These are phyloP conservation scores for Globisporangium recalcitrans DNA, from an alignment of 352 stramenopile genomes.

Conservation along the genomic window DNA sequence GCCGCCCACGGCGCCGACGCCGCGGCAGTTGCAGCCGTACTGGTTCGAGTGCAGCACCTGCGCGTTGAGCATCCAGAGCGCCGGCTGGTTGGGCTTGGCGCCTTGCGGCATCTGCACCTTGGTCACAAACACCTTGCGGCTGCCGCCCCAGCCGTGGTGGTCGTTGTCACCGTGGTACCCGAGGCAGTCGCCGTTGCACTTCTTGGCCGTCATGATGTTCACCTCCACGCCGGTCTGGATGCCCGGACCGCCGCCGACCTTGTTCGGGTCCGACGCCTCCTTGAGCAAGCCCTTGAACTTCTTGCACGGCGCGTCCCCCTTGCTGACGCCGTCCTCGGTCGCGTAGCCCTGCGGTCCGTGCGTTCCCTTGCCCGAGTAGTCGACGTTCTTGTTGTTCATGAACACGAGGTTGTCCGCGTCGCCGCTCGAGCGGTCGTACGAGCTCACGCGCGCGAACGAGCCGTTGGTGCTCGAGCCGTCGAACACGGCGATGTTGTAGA, in stretches of 20 bases:
- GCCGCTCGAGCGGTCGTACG: constrained; percentile 1
- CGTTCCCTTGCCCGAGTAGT: constrained; percentile 15
- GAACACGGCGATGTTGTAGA: constrained; percentile 56
- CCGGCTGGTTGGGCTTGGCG: constrained; percentile 39
- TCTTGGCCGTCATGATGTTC: constrained; percentile 22
- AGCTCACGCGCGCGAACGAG: not conserved
- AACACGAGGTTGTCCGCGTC: constrained; percentile 22
- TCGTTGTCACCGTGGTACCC: constrained; percentile 17
- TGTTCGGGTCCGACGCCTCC: constrained; percentile 18
- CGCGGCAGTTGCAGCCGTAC: constrained; percentile 75
- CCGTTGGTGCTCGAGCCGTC: not conserved
- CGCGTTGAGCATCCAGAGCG: constrained; percentile 74
- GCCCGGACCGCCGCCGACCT: constrained; percentile 12
- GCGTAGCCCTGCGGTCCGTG: constrained; percentile 20
- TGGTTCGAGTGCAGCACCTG: constrained; percentile 61
- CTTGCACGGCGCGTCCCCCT: constrained; percentile 1
- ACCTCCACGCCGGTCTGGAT: constrained; percentile 23
- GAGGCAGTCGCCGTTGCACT: constrained; percentile 14
- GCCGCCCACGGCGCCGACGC: constrained; percentile 39
- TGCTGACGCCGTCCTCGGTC: constrained; percentile 9
- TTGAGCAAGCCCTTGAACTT: constrained; percentile 8
- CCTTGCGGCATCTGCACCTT: constrained; percentile 24
- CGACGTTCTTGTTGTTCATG: constrained; percentile 26
- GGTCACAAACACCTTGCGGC: constrained; percentile 26
- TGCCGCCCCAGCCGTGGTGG: constrained; percentile 20